Evolutionary conservation across 1,284 basidiomycete species (phyloP), one percentile per base, ranked within the genome.

Genomic region (Cystobasidiaceae sp.): DNA sequence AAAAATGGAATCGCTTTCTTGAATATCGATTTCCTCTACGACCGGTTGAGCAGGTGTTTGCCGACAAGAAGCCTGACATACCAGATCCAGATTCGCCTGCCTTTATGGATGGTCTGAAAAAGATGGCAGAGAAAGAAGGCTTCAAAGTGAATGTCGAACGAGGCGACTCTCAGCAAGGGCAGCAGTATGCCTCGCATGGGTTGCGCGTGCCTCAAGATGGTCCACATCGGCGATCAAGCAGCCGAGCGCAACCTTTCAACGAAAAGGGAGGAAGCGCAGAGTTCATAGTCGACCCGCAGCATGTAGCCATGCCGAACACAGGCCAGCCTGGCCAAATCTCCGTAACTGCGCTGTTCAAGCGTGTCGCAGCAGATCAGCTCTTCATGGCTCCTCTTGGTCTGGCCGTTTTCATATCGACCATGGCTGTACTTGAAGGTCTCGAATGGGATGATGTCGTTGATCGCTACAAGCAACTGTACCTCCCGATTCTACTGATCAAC

Each of bases 1-100:
- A 64, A 51, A 66, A 66, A 59, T 66, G 63, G 63, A 66, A 66
- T 39, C 30, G 57, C n/a, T 66, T 58, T 28, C 56, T 66, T 5
- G 63, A 66, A 50, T 59, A 59, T 27, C 44, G 63, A 15, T 66
- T 66, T 28, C 63, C 63, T 21, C 25, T 66, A 27, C 55, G 63
- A 19, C 63, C 63, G 15, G 41, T 45, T 25, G 39, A 55, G 23
- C 27, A 58, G 34, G 63, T 58, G 28, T 66, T 66, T 30, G 54
- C 11, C 21, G 30, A 30, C 9, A 52, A 39, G 7, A 51, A 43
- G 41, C 15, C 32, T 19, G 25, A 27, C 7, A 54, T 11, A 46
- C n/a, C 46, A 37, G 63, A 66, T 59, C 43, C 43, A 2, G 52
- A 43, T 49, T 59, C 56, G 45, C 61, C 52, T 45, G 61, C 61